Conservation (phyloP, 306 rosid genomes). For the Trifolium repens region DNA sequence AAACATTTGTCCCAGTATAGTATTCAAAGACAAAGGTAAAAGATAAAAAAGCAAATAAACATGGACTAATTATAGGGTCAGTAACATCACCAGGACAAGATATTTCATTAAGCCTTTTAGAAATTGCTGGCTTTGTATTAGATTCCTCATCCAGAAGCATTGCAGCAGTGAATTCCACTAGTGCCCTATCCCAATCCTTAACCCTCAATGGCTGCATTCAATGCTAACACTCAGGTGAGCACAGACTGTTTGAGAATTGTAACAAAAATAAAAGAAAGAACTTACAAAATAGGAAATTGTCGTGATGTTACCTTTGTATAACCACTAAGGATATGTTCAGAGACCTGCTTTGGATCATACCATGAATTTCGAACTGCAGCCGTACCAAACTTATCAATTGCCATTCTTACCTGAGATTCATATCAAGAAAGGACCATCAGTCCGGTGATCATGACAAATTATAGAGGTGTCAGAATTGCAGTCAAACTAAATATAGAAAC, state of each 20-base stretch:
- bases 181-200: constrained; percentile 94
- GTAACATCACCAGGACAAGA: constrained; percentile 79
- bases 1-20: background rate
- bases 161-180: constrained; percentile 82
- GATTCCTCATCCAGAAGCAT: constrained; percentile 72
- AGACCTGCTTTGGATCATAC: constrained; percentile 70
- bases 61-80: constrained; percentile 34
- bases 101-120: constrained; percentile 74
- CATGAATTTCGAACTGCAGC: constrained; percentile 82
- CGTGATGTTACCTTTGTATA: constrained; percentile 73
- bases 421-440: constrained; percentile 40
- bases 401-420: constrained; percentile 67
- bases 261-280: constrained; percentile 5
- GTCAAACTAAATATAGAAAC: constrained; percentile 31
- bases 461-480: background rate
- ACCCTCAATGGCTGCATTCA: constrained; percentile 79
- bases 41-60: constrained; percentile 22
- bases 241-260: constrained; percentile 30
- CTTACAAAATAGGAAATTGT: background rate
- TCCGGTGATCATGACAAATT: constrained; percentile 32
- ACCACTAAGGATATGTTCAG: constrained; percentile 68
- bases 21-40: constrained; percentile 15
- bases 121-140: constrained; percentile 62
- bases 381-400: constrained; percentile 72
- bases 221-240: constrained; percentile 44